Percentiles rank a stretch among this genome's conserved stretches.
Evolutionary conservation across 306 rosid species (phyloP).

Genomic region (Inga laurina): DNA sequence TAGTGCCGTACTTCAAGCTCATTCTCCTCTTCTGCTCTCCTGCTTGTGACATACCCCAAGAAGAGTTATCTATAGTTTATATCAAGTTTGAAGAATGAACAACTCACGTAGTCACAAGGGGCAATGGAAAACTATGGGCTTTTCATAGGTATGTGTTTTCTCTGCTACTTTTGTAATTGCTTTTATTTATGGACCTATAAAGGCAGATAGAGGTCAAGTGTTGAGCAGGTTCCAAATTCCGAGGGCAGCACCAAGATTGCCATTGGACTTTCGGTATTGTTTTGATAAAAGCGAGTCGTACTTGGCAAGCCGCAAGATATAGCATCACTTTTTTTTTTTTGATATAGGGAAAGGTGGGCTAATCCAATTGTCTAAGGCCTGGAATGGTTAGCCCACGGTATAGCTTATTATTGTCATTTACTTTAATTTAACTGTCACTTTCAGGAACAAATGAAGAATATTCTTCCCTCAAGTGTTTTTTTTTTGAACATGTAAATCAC

Average conservation of each 20-base stretch:
- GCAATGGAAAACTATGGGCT: background rate
- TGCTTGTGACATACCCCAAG: background rate
- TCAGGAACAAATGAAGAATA: background rate
- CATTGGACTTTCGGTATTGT: background rate
- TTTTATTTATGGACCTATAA: background rate
- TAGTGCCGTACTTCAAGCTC: constrained; percentile 4
- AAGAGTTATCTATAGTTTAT: background rate
- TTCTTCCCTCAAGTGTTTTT: background rate
- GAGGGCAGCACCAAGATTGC: background rate
- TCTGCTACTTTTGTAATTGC: background rate
- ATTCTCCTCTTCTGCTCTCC: constrained; percentile 3
- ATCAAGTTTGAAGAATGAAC: background rate
- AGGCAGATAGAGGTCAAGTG: background rate
- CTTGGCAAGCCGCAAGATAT: background rate
- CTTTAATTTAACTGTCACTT: background rate
- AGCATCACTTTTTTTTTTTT: too few species aligned
- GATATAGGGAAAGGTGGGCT: background rate
- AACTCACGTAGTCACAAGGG: background rate
- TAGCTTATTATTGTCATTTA: background rate
- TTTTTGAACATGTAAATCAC: background rate
- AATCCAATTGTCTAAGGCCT: background rate
- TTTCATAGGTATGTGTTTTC: background rate
- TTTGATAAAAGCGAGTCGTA: background rate
- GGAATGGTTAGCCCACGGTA: background rate
- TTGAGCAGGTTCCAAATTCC: background rate